These are phyloP conservation scores for Viridothelium virens DNA, from an alignment of 495 filamentous ascomycete genomes.

Conservation along the genomic window DNA sequence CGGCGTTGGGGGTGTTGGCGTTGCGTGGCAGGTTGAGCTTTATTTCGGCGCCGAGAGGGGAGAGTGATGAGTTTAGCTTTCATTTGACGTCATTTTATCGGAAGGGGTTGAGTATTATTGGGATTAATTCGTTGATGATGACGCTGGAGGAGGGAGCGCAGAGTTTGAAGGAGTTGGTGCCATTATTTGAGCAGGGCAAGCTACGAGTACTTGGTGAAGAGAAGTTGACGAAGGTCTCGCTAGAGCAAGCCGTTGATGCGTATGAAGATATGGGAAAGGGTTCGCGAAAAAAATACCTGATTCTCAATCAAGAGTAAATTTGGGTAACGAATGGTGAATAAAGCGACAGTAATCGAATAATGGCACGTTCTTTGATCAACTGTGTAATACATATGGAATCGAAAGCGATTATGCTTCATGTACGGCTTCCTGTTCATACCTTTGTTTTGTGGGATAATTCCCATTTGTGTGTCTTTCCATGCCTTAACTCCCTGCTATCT, in stretches of 20 bases:
- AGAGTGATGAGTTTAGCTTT: conserved; percentile 26
- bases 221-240: conserved; percentile 24
- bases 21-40: conserved; percentile 28
- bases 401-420: no score
- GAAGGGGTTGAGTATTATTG: conserved; percentile 28
- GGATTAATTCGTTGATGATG: conserved; percentile 28
- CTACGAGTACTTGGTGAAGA: conserved; percentile 25
- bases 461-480: no score
- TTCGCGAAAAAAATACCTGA: conserved; percentile 2
- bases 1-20: conserved; percentile 27
- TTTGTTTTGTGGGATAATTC: no score
- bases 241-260: conserved; percentile 24
- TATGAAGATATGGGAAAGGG: conserved; percentile 21
- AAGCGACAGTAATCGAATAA: neutral
- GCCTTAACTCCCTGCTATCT: no score
- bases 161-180: conserved; percentile 17
- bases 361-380: neutral
- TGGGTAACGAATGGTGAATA: neutral
- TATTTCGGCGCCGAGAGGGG: conserved; percentile 30
- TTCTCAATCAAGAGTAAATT: neutral
- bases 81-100: conserved; percentile 33
- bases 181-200: conserved; percentile 26
- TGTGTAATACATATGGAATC: no score
- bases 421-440: no score
- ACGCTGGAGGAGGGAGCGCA: conserved; percentile 21